Evolutionary conservation across 2,329 filamentous ascomycete genomes (phyloP), one percentile per base, ranked within the genome.

Genomic region (Scleromitrula shiraiana): DNA sequence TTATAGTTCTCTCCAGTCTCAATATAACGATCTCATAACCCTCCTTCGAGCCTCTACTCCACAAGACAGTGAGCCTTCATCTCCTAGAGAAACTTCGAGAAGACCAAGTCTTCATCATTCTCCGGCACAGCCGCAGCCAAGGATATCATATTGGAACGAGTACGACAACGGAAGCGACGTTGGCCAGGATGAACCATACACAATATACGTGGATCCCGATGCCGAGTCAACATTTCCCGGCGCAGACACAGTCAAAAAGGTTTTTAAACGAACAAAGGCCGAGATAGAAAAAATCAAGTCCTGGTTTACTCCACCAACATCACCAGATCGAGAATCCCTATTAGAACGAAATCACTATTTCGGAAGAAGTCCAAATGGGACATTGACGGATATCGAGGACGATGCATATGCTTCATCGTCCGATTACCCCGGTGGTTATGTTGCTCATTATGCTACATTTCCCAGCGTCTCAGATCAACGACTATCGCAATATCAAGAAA

Each of bases 111-210:
- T 23, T 15, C 35, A 6, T 40, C 46, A 49, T 42, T 46, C 15
- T 23, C 45, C n/a, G 40, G 38, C 29, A 24, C 33, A 38, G 4
- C 23, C 36, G 33, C 23, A 19, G 19, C 50, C 41, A 17, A 33
- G 20, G n/a, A n/a, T n/a, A n/a, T n/a, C n/a, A 46, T 93, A 91
- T 62, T 94, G 88, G 87, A 91, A 87, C 64, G 88, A 94, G 64
- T 93, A 91, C 64, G 88, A 94, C 56, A 70, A 90, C 62, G 85
- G 85, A 7, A 88, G 87, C 62, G 85, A 89, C 46, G 64, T 56
- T 9, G 79, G 75, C 2, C 41, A 46, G 3, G 68, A 80, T 36
- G 75, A 77, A 29, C 76, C 75, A 24, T 93, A 88, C 64, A 75
- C 79, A 37, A 82, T 93, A 56, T 88, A 87, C 59, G 71, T 91